phyloP scores from a whole-genome alignment of 2,329 filamentous ascomycete species.

The Elsinoe australis region DNA sequence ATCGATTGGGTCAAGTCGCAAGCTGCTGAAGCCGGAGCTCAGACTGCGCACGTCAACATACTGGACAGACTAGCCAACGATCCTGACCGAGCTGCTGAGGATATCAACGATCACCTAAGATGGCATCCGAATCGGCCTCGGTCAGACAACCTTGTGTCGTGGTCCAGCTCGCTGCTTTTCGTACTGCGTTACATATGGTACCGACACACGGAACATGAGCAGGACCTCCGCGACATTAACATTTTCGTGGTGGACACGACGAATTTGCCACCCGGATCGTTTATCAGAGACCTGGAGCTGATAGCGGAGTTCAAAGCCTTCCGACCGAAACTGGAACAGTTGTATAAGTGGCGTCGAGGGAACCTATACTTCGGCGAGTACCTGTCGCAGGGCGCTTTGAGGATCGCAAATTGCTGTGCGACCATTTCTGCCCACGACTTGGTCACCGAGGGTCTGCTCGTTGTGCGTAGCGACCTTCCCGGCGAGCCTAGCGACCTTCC shows the following conservation, averaged over 20 bases:
- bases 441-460: not conserved
- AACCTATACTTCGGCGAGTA: not conserved
- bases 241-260: not conserved
- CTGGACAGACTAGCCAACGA: not conserved
- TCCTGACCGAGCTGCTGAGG: not conserved
- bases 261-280: not conserved
- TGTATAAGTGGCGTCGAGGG: not conserved
- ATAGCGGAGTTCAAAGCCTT: not conserved
- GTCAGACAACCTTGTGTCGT: not conserved
- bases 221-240: not conserved
- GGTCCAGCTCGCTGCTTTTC: not conserved
- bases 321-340: not conserved
- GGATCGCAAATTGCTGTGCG: not conserved
- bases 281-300: not conserved
- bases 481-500: no score
- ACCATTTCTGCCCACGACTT: not conserved
- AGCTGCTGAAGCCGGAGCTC: not conserved
- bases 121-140: not conserved
- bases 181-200: not conserved
- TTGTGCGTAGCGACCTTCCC: not conserved
- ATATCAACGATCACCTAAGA: not conserved
- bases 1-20: not conserved
- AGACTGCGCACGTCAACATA: not conserved
- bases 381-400: not conserved
- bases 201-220: no score